Conservation (phyloP, 805 yeast genomes). For the Ogataea corticis region DNA sequence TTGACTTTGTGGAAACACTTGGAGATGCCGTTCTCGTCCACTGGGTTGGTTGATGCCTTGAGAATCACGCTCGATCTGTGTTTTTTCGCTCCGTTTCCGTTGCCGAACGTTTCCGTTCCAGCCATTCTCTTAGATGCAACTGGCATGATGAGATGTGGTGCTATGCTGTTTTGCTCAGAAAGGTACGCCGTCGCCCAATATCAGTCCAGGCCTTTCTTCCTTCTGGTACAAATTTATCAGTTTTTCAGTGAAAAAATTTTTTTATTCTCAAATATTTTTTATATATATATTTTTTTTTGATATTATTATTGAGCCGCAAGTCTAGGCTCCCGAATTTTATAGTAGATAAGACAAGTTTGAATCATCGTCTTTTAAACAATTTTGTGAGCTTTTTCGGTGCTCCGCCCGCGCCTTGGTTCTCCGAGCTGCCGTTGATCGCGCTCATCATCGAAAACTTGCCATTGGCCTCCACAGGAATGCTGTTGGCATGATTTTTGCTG, state of each 20-base stretch:
- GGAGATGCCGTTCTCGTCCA: constrained; percentile 46
- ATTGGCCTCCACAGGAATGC: constrained; percentile 24
- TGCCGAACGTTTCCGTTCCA: constrained; percentile 4
- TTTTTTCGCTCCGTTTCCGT: constrained; percentile 10
- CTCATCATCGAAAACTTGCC: constrained; percentile 37
- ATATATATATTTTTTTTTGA: background rate
- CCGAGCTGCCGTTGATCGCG: constrained; percentile 17
- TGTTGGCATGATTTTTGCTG: constrained; percentile 15
- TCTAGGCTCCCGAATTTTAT: background rate
- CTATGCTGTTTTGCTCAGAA: background rate
- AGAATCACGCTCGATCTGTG: constrained; percentile 12
- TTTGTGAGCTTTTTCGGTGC: constrained; percentile 26
- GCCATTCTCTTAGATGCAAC: constrained; percentile 10
- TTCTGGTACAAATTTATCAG: background rate
- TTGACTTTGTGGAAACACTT: constrained; percentile 68
- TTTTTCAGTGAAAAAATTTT: constrained; percentile 8
- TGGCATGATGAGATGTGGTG: constrained; percentile 4
- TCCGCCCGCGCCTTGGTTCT: constrained; percentile 1
- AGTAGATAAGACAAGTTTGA: constrained; percentile 7
- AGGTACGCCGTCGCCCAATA: no score
- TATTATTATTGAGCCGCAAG: constrained; percentile 7
- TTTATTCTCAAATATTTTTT: constrained; percentile 6
- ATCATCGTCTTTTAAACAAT: constrained; percentile 31
- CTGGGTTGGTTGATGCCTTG: constrained; percentile 20
- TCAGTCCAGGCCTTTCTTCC: no score